Conservation (phyloP, 805 yeast genomes). For the Wickerhamiella australiensis region DNA sequence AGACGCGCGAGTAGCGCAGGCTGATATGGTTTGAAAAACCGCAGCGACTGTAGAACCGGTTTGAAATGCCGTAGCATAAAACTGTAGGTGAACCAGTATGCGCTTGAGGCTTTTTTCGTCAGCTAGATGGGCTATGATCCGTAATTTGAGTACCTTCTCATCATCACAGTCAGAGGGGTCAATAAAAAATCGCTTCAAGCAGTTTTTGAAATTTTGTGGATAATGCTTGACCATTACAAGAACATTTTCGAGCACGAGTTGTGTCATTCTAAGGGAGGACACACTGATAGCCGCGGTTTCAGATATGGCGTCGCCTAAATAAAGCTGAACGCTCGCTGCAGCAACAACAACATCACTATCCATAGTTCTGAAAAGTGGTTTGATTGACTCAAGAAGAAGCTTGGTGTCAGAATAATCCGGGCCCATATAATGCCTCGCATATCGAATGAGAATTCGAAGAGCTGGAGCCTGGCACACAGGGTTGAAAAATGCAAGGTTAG, state of each 20-base stretch:
- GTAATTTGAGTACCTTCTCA: constrained; percentile 44
- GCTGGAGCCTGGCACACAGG: constrained; percentile 56
- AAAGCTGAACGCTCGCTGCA: constrained; percentile 42
- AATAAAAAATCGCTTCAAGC: constrained; percentile 35
- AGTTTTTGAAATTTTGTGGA: constrained; percentile 28
- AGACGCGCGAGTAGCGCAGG: constrained; percentile 12
- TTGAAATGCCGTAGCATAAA: constrained; percentile 6
- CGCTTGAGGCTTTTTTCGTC: not conserved
- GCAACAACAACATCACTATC: constrained; percentile 54
- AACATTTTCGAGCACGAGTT: constrained; percentile 39
- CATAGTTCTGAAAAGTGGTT: constrained; percentile 37
- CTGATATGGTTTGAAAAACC: constrained; percentile 12
- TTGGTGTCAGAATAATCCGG: constrained; percentile 49
- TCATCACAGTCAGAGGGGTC: constrained; percentile 40
- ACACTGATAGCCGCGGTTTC: constrained; percentile 41
- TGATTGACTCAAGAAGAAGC: constrained; percentile 40
- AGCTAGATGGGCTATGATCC: constrained; percentile 20
- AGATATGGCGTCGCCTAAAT: constrained; percentile 45
- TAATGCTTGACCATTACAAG: constrained; percentile 29
- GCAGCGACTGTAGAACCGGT: constrained; percentile 1
- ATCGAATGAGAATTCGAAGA: constrained; percentile 53
- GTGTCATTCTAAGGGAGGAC: constrained; percentile 31
- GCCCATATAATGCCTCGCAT: constrained; percentile 47
- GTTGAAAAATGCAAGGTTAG: constrained; percentile 42
- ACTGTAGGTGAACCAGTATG: constrained; percentile 9